phyloP scores from a whole-genome alignment of 2,329 filamentous ascomycete genomes.

The Zymoseptoria crescenta region DNA sequence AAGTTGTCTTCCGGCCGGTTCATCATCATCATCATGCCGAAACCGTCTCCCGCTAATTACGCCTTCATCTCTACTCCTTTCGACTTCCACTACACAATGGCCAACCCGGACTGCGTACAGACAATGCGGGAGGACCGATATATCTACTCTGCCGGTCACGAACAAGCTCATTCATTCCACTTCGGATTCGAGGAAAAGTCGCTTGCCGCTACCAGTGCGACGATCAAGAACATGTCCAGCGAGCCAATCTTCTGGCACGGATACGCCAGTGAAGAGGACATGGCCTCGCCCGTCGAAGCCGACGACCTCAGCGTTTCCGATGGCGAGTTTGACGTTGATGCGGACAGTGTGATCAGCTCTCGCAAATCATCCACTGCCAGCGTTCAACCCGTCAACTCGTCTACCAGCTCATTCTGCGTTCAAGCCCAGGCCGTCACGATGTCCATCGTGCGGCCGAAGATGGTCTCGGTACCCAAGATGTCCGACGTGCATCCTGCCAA shows the following conservation, averaged over 20 bases:
- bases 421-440: conserved; percentile 23
- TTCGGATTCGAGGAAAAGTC: not conserved
- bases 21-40: conserved; percentile 1
- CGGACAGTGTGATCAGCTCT: conserved; percentile 10
- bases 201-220: conserved; percentile 1
- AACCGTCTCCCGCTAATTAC: not conserved
- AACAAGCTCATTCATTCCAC: not conserved
- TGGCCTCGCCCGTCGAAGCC: conserved; percentile 20
- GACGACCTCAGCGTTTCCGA: conserved; percentile 19
- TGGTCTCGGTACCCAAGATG: conserved; percentile 23
- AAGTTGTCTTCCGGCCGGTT: conserved; percentile 1
- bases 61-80: not conserved
- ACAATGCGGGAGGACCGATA: not conserved
- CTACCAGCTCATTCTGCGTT: conserved; percentile 17
- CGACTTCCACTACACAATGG: not conserved
- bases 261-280: conserved; percentile 27
- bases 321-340: conserved; percentile 5
- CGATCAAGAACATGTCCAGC: conserved; percentile 6
- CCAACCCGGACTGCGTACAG: not conserved
- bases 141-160: not conserved
- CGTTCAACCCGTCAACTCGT: not conserved
- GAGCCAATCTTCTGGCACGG: conserved; percentile 11
- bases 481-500: conserved; percentile 4
- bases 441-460: conserved; percentile 22
- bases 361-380: not conserved